Evolutionary conservation across 2,329 filamentous ascomycete genomes (phyloP).

Genomic region (Alternaria brassicae): DNA sequence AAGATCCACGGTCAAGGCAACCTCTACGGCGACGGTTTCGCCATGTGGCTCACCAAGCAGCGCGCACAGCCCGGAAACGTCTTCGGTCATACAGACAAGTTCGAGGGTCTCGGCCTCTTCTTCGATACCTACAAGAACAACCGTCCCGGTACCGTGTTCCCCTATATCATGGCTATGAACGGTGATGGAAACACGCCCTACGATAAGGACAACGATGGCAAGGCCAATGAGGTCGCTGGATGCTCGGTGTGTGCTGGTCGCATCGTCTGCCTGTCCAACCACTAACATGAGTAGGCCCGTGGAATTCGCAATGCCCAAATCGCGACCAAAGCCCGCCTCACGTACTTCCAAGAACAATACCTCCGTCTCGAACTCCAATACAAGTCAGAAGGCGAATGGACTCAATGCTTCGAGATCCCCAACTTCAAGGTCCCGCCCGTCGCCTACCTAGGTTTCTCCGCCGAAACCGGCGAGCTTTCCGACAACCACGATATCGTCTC

Average conservation of each 20-base stretch:
- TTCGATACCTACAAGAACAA: conserved; percentile 99
- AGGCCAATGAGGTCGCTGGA: conserved; percentile 88
- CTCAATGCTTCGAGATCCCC: conserved; percentile 79
- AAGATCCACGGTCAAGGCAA: conserved; percentile 88
- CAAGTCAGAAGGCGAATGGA: conserved; percentile 88
- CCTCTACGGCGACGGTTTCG: conserved; percentile 94
- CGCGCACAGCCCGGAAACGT: conserved; percentile 81
- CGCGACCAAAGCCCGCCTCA: conserved; percentile 83
- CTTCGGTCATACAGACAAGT: conserved; percentile 86
- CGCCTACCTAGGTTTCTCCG: conserved; percentile 70
- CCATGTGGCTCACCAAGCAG: conserved; percentile 97
- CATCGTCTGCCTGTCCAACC: not conserved
- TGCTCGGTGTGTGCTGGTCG: conserved; percentile 70
- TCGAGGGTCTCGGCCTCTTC: conserved; percentile 94
- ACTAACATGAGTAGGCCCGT: conserved; percentile 64
- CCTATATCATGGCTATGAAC: conserved; percentile 98
- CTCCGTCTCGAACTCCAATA: conserved; percentile 93
- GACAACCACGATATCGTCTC: conserved; percentile 98
- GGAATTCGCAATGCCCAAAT: conserved; percentile 79
- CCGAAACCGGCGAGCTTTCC: conserved; percentile 93
- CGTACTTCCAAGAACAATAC: conserved; percentile 95
- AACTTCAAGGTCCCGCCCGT: conserved; percentile 77
- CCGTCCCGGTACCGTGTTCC: conserved; percentile 91
- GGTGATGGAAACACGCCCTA: conserved; percentile 89
- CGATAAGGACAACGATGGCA: conserved; percentile 94